Conservation (phyloP, 2,329 filamentous ascomycete species). For the Metarhizium anisopliae region DNA sequence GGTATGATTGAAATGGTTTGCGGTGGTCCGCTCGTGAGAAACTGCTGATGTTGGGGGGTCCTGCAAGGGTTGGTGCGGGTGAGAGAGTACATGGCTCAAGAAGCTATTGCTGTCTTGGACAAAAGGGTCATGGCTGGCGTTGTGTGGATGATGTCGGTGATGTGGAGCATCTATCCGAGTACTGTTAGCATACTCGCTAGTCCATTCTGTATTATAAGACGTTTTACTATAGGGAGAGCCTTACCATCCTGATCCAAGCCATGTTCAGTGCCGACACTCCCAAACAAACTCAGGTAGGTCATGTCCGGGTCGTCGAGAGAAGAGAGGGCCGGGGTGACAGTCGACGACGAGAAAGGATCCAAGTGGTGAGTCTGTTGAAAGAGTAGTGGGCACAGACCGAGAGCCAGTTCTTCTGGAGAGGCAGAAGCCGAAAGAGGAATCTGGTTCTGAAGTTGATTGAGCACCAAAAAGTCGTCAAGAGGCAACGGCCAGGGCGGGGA, state of each 20-base stretch:
- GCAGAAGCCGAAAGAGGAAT: background rate
- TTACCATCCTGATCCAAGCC: conserved; percentile 1
- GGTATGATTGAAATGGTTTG: background rate
- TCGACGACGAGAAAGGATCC: background rate
- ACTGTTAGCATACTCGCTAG: background rate
- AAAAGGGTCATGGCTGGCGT: conserved; percentile 1
- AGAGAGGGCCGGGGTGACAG: background rate
- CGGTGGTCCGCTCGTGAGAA: conserved; percentile 2
- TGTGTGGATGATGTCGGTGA: background rate
- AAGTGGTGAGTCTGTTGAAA: background rate
- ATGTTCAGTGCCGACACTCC: background rate
- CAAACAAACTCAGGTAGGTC: conserved; percentile 4
- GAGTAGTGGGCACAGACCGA: background rate
- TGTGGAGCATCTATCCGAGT: background rate
- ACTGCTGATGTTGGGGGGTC: conserved; percentile 1
- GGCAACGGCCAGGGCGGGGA: background rate
- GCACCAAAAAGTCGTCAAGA: background rate
- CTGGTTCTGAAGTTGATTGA: conserved; percentile 1
- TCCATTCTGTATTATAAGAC: background rate
- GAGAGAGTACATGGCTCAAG: conserved; percentile 1
- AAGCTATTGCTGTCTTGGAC: background rate
- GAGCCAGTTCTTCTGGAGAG: background rate
- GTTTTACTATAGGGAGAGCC: background rate
- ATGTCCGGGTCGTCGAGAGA: conserved; percentile 1
- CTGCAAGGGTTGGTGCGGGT: background rate